Base-by-base conservation (phyloP, 208 protist species). In the Trypanosomatidae sp. region DNA sequence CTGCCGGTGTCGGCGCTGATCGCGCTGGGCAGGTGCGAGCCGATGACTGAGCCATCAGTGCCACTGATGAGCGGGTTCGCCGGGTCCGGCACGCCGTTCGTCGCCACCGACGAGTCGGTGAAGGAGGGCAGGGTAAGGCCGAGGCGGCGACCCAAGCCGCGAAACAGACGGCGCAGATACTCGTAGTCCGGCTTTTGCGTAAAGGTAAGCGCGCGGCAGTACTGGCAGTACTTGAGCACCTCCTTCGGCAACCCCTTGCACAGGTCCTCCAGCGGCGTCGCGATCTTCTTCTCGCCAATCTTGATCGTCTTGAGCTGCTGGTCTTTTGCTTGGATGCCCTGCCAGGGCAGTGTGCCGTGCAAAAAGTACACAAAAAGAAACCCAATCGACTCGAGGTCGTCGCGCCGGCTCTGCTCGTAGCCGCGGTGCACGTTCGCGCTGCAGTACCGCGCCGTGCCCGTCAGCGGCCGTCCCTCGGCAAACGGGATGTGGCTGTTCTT, bases 381-480 rank as follows among this genome's bases (percentile, higher is more conserved):
- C 1, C 95, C 94, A 39, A 98, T 85, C 13, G 95, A 91, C 82
- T 99, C 96, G 36, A 99, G 76, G 77, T 99, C 97, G 79, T 99
- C 97, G 33, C 96, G 86, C 10, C 97, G 86, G 65, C 90, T 93
- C 81, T 99, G 97, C 79, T 98, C 99, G 75, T 97, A 99, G 50
- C 99, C 99, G 30, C 98, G 82, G 86, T 99, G 99, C 3, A 99
- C 99, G 85, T 99, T 99, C 62, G 99, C 93, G 67, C 90, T 98
- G 41, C 99, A 99, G 87, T 99, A 99, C 8, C 99, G 88, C 30
- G 99, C 99, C 6, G 99, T 99, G 25, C 99, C 99, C 12, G 98
- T 99, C 12, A 99, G 83, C 64, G 93, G 95, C 84, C 99, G 99
- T 71, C 98, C 92, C 72, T 99, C 98, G 13, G 91, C 82, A 62